Conservation (phyloP, 1,284 basidiomycete species). For the Cryptococcus sp. region DNA sequence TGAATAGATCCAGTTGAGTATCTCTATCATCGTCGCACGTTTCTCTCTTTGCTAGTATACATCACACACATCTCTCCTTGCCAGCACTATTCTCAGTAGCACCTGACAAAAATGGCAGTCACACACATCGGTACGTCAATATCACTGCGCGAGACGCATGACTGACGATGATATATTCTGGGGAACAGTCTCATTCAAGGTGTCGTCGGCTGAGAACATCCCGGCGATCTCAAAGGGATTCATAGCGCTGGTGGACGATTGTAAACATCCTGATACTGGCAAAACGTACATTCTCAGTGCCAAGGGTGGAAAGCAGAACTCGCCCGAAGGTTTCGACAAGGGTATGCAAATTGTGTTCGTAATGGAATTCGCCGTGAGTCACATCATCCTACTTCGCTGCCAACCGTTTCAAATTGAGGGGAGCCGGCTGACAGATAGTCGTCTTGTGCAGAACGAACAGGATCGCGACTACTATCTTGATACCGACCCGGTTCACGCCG, state of each 20-base stretch:
- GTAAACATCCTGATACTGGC: slow-evolving; percentile 25
- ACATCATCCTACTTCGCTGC: background rate
- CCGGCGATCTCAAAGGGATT: slow-evolving; percentile 25
- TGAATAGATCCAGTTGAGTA: too few relatives aligned
- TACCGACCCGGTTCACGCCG: slow-evolving; percentile 37
- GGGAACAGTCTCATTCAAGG: slow-evolving; percentile 44
- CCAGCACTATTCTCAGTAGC: too few relatives aligned
- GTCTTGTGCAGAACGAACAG: slow-evolving; percentile 25
- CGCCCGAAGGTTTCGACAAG: slow-evolving; percentile 34
- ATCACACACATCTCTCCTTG: too few relatives aligned
- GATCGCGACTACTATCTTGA: slow-evolving; percentile 44
- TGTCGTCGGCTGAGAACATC: slow-evolving; percentile 16
- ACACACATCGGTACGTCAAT: slow-evolving; percentile 21
- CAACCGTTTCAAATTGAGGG: background rate
- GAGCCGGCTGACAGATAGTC: background rate
- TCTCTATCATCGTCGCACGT: too few relatives aligned
- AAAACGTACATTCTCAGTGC: slow-evolving; percentile 36
- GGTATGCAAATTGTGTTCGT: slow-evolving; percentile 46
- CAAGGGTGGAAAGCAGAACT: slow-evolving; percentile 41
- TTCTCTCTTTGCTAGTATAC: too few relatives aligned
- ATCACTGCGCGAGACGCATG: background rate
- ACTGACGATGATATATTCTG: background rate
- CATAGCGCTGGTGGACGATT: slow-evolving; percentile 30
- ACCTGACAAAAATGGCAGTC: slow-evolving; percentile 13
- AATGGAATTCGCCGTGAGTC: slow-evolving; percentile 43